Percentiles rank a stretch among this genome's conserved stretches.
Conservation (phyloP, 495 filamentous ascomycete genomes). For the Lichenothelia convexa region DNA sequence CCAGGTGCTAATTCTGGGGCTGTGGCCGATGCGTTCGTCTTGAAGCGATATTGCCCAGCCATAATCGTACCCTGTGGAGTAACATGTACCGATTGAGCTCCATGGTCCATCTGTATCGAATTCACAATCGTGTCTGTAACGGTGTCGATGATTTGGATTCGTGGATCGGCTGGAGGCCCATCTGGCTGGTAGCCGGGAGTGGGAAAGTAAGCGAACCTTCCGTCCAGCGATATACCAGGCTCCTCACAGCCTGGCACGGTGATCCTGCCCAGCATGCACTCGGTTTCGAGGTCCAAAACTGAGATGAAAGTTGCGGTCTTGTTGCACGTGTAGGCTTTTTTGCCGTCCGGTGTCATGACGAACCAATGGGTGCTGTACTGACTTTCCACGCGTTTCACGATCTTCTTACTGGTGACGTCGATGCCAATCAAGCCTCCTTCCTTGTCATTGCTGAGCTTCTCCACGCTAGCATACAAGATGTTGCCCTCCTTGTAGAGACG, state of each 20-base stretch:
- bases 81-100: too few species aligned
- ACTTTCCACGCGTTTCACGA: neutral
- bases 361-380: neutral
- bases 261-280: neutral
- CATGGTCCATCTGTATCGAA: too few species aligned
- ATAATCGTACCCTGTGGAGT: too few species aligned
- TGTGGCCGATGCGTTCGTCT: too few species aligned
- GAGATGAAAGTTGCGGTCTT: neutral
- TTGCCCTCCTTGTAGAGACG: neutral
- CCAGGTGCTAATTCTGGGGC: too few species aligned
- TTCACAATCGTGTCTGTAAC: too few species aligned
- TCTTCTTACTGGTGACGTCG: neutral
- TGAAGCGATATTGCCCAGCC: too few species aligned
- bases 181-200: too few species aligned
- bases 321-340: conserved; percentile 1
- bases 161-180: too few species aligned
- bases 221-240: neutral
- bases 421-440: conserved; percentile 1
- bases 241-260: neutral
- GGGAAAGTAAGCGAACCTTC: neutral
- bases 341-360: conserved; percentile 1
- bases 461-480: neutral
- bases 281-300: neutral
- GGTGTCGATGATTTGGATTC: too few species aligned
- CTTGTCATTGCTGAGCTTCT: neutral